These are phyloP conservation scores for Mycotypha africana DNA, from an alignment of 371 early-diverging fungal genomes.

Conservation along the genomic window DNA sequence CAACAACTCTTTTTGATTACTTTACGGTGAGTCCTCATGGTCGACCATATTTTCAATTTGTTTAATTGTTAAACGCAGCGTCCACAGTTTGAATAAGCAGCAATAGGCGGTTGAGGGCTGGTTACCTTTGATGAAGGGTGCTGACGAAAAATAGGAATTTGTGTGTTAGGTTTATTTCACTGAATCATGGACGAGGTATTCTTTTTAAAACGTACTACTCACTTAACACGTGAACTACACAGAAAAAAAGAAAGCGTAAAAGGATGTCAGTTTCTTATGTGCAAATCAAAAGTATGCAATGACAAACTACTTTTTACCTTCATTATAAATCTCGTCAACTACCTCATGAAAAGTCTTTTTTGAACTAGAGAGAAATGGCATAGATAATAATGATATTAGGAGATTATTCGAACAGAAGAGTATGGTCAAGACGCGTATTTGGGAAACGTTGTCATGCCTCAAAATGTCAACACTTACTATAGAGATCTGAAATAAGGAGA, in stretches of 20 bases:
- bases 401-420: no score
- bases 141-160: no score
- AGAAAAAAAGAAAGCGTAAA: constrained; percentile 4
- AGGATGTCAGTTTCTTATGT: constrained; percentile 4
- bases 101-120: constrained; percentile 83
- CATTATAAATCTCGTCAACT: constrained; percentile 74
- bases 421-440: no score
- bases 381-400: no score
- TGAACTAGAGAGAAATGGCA: constrained; percentile 44
- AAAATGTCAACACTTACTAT: no score
- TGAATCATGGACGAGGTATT: not conserved
- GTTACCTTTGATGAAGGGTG: constrained; percentile 81
- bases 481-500: constrained; percentile 67
- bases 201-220: not conserved
- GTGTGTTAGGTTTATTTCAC: no score
- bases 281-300: no score
- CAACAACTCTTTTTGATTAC: not conserved
- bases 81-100: constrained; percentile 84
- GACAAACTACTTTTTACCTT: constrained; percentile 50
- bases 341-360: constrained; percentile 79
- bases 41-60: constrained; percentile 76
- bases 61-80: constrained; percentile 67
- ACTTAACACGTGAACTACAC: constrained; percentile 25
- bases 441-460: no score
- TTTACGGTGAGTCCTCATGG: constrained; percentile 77